Conservation (phyloP, 1,284 basidiomycete species). For the Pyrrhoderma noxium region DNA sequence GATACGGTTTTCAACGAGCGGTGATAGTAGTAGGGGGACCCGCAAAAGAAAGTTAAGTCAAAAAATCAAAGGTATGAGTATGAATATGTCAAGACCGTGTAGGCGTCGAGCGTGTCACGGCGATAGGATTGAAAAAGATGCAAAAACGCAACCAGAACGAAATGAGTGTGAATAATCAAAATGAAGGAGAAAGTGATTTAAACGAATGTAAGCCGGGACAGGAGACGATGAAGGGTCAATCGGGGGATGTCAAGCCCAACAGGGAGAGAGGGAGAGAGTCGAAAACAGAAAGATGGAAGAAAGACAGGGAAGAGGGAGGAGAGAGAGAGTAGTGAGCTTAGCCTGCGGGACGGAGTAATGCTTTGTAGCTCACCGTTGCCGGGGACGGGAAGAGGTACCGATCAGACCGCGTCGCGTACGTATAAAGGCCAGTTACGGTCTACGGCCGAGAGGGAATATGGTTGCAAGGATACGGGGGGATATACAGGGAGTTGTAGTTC, state of each 20-base stretch:
- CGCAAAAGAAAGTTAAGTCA: conserved; percentile 1
- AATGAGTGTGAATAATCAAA: conserved; percentile 10
- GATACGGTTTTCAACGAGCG: too few species aligned
- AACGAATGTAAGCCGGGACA: conserved; percentile 7
- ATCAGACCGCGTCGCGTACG: conserved; percentile 11
- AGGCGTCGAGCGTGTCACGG: conserved; percentile 14
- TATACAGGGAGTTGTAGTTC: background rate
- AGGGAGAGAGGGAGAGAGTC: conserved; percentile 4
- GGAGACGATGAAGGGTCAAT: conserved; percentile 4
- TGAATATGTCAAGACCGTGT: conserved; percentile 8
- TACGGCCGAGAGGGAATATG: conserved; percentile 10
- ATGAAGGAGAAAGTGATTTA: conserved; percentile 4
- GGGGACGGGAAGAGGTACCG: conserved; percentile 15
- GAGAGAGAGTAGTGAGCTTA: conserved; percentile 3
- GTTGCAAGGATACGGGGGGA: conserved; percentile 8
- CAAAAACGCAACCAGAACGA: background rate
- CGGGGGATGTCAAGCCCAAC: conserved; percentile 1
- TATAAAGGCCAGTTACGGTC: conserved; percentile 13
- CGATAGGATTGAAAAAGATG: background rate
- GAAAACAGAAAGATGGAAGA: background rate
- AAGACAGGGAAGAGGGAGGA: background rate
- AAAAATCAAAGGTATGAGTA: background rate
- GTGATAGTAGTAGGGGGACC: background rate
- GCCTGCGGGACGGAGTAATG: conserved; percentile 1
- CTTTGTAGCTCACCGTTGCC: conserved; percentile 17